Evolutionary conservation across 495 filamentous ascomycete genomes (phyloP).

Genomic region (Oidiodendron maius): DNA sequence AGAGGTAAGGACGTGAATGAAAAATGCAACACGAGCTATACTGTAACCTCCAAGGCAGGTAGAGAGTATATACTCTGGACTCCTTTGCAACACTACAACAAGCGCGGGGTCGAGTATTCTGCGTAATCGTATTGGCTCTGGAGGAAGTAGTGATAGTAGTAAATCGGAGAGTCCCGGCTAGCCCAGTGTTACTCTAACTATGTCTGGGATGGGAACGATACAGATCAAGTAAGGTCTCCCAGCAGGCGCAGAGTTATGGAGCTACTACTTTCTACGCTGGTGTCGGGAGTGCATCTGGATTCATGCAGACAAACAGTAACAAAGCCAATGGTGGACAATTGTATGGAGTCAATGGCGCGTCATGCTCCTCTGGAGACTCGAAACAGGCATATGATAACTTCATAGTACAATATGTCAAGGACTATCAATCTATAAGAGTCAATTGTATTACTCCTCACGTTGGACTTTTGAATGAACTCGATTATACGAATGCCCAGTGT

Average conservation of each 20-base stretch:
- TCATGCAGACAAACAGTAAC: conserved; percentile 49
- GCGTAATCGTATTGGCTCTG: conserved; percentile 44
- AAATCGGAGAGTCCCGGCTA: conserved; percentile 34
- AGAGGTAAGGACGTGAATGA: too few relatives aligned
- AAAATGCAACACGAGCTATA: too few relatives aligned
- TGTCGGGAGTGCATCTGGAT: conserved; percentile 50
- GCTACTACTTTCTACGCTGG: conserved; percentile 43
- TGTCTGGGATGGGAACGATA: conserved; percentile 40
- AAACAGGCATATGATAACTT: conserved; percentile 49
- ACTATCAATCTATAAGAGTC: conserved; percentile 40
- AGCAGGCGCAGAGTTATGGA: conserved; percentile 38
- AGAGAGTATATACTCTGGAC: too few relatives aligned
- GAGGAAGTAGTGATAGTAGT: conserved; percentile 35
- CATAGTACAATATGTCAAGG: conserved; percentile 44
- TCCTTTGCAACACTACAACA: conserved; percentile 36
- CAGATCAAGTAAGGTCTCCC: conserved; percentile 43
- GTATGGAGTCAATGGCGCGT: conserved; percentile 40
- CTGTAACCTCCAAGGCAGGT: too few relatives aligned
- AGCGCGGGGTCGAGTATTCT: conserved; percentile 49
- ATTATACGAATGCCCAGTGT: too few relatives aligned
- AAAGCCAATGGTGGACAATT: conserved; percentile 33
- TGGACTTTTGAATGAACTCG: conserved; percentile 53
- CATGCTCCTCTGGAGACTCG: conserved; percentile 46
- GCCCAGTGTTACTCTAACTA: conserved; percentile 30
- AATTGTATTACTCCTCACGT: conserved; percentile 41